Conservation (phyloP, 345 rosid species). For the Aquilaria yunnanensis region DNA sequence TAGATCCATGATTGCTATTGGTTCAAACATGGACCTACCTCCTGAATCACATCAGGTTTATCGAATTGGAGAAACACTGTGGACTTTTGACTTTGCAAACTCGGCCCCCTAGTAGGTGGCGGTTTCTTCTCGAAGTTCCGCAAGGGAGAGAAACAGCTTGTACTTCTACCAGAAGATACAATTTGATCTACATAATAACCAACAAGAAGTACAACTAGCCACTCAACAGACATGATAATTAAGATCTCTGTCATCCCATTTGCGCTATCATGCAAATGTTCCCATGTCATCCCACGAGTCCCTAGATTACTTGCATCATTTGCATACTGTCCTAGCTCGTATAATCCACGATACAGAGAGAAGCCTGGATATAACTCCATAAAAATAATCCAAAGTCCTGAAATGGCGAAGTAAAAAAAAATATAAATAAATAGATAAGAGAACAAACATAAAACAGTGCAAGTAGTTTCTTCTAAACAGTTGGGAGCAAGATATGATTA, state of each 20-base stretch:
- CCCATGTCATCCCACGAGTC: constrained; percentile 63
- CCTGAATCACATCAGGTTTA: constrained; percentile 33
- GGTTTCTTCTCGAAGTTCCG: constrained; percentile 29
- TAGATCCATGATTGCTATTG: neutral
- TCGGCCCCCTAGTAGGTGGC: constrained; percentile 36
- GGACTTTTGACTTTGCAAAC: constrained; percentile 47
- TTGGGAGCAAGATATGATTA: too few relatives aligned
- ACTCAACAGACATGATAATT: constrained; percentile 55
- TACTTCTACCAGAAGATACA: constrained; percentile 38
- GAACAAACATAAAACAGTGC: too few relatives aligned
- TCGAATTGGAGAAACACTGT: constrained; percentile 53
- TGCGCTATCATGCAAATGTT: constrained; percentile 35
- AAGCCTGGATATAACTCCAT: constrained; percentile 83
- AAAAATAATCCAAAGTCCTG: constrained; percentile 51
- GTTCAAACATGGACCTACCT: neutral
- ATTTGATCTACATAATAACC: constrained; percentile 64
- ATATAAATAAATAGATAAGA: too few relatives aligned
- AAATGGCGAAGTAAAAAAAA: constrained; percentile 12
- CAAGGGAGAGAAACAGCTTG: constrained; percentile 38
- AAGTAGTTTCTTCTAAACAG: too few relatives aligned
- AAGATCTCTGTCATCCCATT: constrained; percentile 57
- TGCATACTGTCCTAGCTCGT: constrained; percentile 54
- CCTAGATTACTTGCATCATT: constrained; percentile 34
- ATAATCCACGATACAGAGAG: constrained; percentile 68
- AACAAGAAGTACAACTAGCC: constrained; percentile 46